Conservation (phyloP, 2,329 filamentous ascomycete genomes). For the Xylariaceae sp. region DNA sequence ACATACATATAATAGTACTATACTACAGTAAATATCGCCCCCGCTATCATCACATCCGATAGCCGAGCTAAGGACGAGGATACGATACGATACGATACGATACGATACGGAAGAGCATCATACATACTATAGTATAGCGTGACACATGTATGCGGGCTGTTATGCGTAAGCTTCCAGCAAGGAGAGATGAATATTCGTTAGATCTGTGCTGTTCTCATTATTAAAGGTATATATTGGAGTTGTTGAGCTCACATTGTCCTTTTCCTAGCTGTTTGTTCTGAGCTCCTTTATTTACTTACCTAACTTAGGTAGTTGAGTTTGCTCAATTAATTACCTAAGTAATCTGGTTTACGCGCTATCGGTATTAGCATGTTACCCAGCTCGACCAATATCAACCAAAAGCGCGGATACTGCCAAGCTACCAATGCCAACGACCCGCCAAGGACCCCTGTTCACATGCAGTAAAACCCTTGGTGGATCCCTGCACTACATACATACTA, state of each 20-base stretch:
- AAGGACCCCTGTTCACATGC: constrained; percentile 7
- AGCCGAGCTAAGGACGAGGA: background rate
- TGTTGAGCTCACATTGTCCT: no score
- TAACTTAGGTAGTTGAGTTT: background rate
- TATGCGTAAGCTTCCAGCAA: background rate
- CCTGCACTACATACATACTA: constrained; percentile 22
- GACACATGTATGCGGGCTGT: background rate
- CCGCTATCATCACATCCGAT: background rate
- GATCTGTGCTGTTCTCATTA: no score
- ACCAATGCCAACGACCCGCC: constrained; percentile 23
- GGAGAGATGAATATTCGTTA: no score
- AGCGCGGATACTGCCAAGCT: background rate
- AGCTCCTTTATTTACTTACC: background rate
- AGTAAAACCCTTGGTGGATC: constrained; percentile 10
- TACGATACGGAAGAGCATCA: background rate
- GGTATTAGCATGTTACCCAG: background rate
- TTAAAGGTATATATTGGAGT: no score
- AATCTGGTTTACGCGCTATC: background rate
- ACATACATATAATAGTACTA: no score
- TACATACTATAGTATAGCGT: no score
- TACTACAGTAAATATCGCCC: no score
- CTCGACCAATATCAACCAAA: background rate
- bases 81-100: no score
- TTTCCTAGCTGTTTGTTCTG: no score
- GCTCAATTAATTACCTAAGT: background rate